phyloP scores from a whole-genome alignment of 2,329 filamentous ascomycete species.

The Aspergillus persii region DNA sequence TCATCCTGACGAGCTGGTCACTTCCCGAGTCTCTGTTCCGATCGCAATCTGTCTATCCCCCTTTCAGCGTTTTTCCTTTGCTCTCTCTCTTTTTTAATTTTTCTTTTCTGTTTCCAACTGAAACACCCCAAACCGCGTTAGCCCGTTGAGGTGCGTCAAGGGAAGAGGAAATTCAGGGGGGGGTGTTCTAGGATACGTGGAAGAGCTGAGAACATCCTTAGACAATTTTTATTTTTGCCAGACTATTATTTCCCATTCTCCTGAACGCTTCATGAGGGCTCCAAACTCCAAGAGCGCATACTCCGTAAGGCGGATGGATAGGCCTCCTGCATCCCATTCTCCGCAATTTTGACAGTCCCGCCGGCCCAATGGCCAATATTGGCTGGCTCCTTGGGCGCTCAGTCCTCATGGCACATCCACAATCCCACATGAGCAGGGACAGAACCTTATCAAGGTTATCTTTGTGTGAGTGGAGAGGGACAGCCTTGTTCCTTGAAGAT shows the following conservation, averaged over 20 bases:
- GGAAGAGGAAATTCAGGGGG: background rate
- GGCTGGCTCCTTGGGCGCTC: slow-evolving; percentile 17
- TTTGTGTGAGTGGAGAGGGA: slow-evolving; percentile 17
- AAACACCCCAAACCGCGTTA: background rate
- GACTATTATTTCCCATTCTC: background rate
- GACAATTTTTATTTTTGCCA: too few relatives aligned
- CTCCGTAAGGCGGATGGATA: slow-evolving; percentile 12
- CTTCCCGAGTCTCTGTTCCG: slow-evolving; percentile 3
- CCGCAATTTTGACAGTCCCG: slow-evolving; percentile 25
- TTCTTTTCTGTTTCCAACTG: slow-evolving; percentile 1
- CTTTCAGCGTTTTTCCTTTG: slow-evolving; percentile 1
- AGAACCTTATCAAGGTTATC: slow-evolving; percentile 26
- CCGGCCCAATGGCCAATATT: slow-evolving; percentile 10
- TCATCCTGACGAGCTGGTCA: background rate
- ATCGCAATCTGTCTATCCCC: background rate
- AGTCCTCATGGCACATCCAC: slow-evolving; percentile 27
- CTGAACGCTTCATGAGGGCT: background rate
- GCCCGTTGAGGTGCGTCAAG: background rate
- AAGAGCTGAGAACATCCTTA: too few relatives aligned
- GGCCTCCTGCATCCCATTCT: slow-evolving; percentile 19
- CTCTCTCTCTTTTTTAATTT: background rate
- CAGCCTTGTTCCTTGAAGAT: slow-evolving; percentile 14
- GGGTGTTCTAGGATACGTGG: too few relatives aligned
- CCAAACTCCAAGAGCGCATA: background rate
- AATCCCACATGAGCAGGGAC: slow-evolving; percentile 23